phyloP scores from a whole-genome alignment of 2,329 filamentous ascomycete species.

The Claviceps monticola region DNA sequence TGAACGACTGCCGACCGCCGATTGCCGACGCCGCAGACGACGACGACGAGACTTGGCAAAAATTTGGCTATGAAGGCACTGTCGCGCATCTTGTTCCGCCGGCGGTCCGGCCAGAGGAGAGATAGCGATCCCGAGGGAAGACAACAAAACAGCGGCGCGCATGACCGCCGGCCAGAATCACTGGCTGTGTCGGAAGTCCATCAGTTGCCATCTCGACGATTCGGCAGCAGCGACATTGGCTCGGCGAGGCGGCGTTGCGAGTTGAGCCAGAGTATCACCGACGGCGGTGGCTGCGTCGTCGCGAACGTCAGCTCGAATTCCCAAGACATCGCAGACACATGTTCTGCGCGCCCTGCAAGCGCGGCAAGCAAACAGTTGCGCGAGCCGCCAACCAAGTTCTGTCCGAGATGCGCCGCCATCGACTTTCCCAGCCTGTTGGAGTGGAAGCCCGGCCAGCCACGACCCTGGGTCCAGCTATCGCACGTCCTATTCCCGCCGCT shows the following conservation, averaged over 20 bases:
- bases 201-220: conserved; percentile 19
- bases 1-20: background rate
- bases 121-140: conserved; percentile 9
- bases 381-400: conserved; percentile 11
- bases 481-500: conserved; percentile 11
- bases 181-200: conserved; percentile 19
- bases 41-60: background rate
- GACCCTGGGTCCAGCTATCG: conserved; percentile 23
- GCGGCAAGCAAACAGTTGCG: background rate
- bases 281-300: conserved; percentile 5
- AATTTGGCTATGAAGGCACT: conserved; percentile 21
- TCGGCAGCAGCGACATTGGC: background rate
- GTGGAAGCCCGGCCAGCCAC: conserved; percentile 21
- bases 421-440: conserved; percentile 23
- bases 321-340: background rate
- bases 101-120: conserved; percentile 10
- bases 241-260: background rate
- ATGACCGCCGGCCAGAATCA: conserved; percentile 6
- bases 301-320: conserved; percentile 12
- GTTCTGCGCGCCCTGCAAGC: background rate
- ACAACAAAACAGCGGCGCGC: conserved; percentile 4
- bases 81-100: conserved; percentile 20
- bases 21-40: background rate
- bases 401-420: conserved; percentile 19
- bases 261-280: background rate